Evolutionary conservation across 2,329 filamentous ascomycete species (phyloP), one percentile per base, ranked within the genome.

Genomic region (Fusarium gaditjirri): DNA sequence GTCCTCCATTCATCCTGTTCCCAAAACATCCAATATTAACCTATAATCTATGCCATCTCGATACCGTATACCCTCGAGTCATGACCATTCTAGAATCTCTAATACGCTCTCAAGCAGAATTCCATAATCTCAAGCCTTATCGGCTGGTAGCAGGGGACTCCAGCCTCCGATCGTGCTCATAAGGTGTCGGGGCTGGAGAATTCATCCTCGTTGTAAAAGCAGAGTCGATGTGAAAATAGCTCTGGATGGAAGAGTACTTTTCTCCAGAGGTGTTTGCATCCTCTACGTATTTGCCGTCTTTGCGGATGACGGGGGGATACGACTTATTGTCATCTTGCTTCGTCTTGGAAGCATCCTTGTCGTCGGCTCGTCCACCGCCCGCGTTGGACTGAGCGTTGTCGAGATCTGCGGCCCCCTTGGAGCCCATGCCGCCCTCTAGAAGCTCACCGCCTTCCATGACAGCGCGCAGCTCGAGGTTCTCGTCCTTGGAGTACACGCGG

Each of bases 401-500:
- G 19, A 89, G 82, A 59, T 89, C 87, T 6, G 83, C 84, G 11
- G 84, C 83, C 14, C 87, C 87, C 78, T 88, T 87, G 72, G 85
- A 84, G 46, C 87, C 87, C 86, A 89, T 89, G 62, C 87, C 87
- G 42, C 83, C 85, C 76, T 89, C 86, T 33, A 84, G 80, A 7
- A 89, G 81, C 72, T 85, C 82, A 29, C 86, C 87, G 42, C 86
- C 87, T 75, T 89, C 87, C 79, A 89, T 84, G 25, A 89, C 86
- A 17, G 88, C 85, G 41, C 84, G 82, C n/a, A 89, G 78, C 77
- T 88, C 84, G 6, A 90, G 80, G 36, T 82, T 79, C 47, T 85
- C 83, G 75, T 91, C 87, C 78, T 87, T 89, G 75, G 86, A 87
- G 78, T 91, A 91, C 10, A 91, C 86, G 8, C 88, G 85, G 56